A percentile compares a stretch with the other conserved stretches of the same genome.
Evolutionary conservation across 176 grass and related monocot genomes (phyloP).

Genomic region (Rhipidocladum racemiflorum): DNA sequence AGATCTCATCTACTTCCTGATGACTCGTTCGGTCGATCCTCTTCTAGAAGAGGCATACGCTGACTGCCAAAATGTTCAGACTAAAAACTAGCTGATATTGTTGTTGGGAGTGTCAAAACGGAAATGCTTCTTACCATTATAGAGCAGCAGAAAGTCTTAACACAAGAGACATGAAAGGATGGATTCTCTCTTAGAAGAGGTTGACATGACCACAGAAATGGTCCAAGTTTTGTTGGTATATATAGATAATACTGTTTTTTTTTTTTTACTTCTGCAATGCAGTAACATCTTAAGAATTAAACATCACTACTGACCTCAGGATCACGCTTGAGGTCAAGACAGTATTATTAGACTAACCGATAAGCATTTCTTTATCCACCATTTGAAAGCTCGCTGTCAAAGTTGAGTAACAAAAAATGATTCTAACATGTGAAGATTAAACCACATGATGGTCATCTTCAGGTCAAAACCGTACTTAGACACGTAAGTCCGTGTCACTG

Average conservation of each 20-base stretch:
- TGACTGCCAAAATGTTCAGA: neutral
- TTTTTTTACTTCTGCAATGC: neutral
- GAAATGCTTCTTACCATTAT: neutral
- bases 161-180: neutral
- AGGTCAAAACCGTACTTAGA: neutral
- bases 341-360: neutral
- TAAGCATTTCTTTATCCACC: neutral
- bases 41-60: conserved; percentile 7
- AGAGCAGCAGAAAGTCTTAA: neutral
- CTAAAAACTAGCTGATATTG: neutral
- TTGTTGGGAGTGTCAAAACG: neutral
- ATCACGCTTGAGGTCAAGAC: neutral
- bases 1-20: neutral
- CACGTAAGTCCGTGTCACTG: neutral
- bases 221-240: neutral
- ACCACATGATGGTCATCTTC: neutral
- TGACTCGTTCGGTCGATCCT: neutral
- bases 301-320: neutral
- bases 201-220: neutral
- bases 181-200: neutral
- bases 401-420: neutral
- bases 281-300: neutral
- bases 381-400: neutral
- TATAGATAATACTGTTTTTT: neutral
- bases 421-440: neutral